Conservation (phyloP, 169 alveolate species). For the Cryptosporidium ubiquitum region DNA sequence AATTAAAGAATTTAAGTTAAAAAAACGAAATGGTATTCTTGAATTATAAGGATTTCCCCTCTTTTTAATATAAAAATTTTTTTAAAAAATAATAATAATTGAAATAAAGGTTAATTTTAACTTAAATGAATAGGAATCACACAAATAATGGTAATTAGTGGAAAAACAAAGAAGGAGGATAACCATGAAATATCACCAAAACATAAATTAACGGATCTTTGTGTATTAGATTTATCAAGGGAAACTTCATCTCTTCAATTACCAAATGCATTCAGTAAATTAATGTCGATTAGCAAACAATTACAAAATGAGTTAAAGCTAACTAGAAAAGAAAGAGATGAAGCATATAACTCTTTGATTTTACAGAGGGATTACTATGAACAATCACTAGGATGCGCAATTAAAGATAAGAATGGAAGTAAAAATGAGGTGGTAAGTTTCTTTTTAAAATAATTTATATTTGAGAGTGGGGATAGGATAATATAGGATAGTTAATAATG, state of each 20-base stretch:
- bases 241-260: slow-evolving; percentile 63
- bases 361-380: slow-evolving; percentile 64
- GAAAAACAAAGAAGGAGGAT: not conserved
- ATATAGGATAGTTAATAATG: not conserved
- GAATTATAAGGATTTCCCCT: not conserved
- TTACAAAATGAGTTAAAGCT: slow-evolving; percentile 37
- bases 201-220: slow-evolving; percentile 29
- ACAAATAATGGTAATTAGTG: slow-evolving; percentile 5
- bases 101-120: not conserved
- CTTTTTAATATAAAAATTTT: not conserved
- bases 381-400: slow-evolving; percentile 30
- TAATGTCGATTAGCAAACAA: slow-evolving; percentile 47
- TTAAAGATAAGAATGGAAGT: not conserved
- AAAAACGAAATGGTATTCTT: not conserved
- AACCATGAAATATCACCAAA: not conserved
- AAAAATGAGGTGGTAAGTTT: slow-evolving; percentile 37
- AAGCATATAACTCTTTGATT: slow-evolving; percentile 56
- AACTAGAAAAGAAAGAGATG: slow-evolving; percentile 63
- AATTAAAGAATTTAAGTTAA: too few species aligned
- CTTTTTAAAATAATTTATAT: not conserved
- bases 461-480: not conserved
- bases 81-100: not conserved
- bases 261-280: slow-evolving; percentile 62
- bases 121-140: not conserved
- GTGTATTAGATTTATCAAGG: slow-evolving; percentile 36